These are phyloP conservation scores for Novymonas esmeraldas DNA, from an alignment of 208 protist genomes.

Conservation along the genomic window DNA sequence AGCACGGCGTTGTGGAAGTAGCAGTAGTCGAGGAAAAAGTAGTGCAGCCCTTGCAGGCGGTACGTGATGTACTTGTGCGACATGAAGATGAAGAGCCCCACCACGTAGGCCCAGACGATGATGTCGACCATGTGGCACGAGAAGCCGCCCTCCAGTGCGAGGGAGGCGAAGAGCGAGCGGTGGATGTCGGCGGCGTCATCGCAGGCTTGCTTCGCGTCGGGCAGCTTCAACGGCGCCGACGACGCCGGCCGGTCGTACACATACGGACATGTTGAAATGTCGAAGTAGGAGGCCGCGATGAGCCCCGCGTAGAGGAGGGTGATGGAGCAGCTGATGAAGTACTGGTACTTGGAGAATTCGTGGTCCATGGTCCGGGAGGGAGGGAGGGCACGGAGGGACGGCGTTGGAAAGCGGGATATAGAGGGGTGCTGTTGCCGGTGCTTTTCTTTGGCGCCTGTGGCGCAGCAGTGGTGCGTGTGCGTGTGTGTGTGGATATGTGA, in stretches of 20 bases:
- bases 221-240: conserved; percentile 12
- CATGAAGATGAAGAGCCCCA: conserved; percentile 53
- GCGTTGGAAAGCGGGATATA: too few species aligned
- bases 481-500: too few species aligned
- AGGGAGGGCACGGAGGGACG: too few species aligned
- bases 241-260: conserved; percentile 36
- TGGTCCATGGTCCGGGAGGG: conserved; percentile 57
- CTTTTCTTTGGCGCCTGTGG: too few species aligned
- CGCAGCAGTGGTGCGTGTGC: too few species aligned
- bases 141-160: conserved; percentile 36
- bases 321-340: conserved; percentile 60
- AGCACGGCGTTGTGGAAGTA: conserved; percentile 73
- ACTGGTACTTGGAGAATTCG: conserved; percentile 59
- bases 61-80: conserved; percentile 65
- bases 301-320: conserved; percentile 57
- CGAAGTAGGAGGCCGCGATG: conserved; percentile 56
- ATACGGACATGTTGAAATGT: conserved; percentile 69
- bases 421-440: neutral
- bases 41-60: conserved; percentile 56
- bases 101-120: conserved; percentile 68
- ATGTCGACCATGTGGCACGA: conserved; percentile 70
- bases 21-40: conserved; percentile 80
- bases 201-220: conserved; percentile 4
- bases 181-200: conserved; percentile 20
- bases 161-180: conserved; percentile 29